A percentile compares a stretch with the other conserved stretches of the same genome.
These are phyloP conservation scores for Boletus semigastroideus DNA, from an alignment of 1,284 basidiomycete species.

Conservation along the genomic window DNA sequence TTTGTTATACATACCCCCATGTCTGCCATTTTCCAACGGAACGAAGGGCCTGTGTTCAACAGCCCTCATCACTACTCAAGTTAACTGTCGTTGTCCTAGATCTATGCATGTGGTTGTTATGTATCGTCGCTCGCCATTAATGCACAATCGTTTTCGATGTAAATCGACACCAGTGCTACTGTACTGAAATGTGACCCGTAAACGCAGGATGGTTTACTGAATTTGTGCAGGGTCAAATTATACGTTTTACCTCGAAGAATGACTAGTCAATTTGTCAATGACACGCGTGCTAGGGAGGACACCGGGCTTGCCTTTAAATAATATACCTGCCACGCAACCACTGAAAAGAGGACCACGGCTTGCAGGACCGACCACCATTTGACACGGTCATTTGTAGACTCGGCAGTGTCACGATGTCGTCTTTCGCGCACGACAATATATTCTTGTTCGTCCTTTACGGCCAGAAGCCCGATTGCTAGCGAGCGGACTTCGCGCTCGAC, in stretches of 20 bases:
- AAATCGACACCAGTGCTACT: not conserved
- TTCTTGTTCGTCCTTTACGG: slow-evolving; percentile 98
- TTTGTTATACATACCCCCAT: slow-evolving; percentile 21
- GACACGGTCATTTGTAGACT: slow-evolving; percentile 93
- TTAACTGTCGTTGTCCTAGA: slow-evolving; percentile 25
- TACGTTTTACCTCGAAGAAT: slow-evolving; percentile 94
- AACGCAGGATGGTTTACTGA: slow-evolving; percentile 1
- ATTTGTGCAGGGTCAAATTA: slow-evolving; percentile 55
- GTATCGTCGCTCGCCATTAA: slow-evolving; percentile 19
- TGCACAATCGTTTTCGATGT: slow-evolving; percentile 9
- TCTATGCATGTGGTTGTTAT: slow-evolving; percentile 23
- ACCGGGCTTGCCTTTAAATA: slow-evolving; percentile 82
- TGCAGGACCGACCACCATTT: slow-evolving; percentile 99
- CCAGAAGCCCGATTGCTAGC: slow-evolving; percentile 80
- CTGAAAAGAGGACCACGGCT: slow-evolving; percentile 80
- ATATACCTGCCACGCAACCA: slow-evolving; percentile 97
- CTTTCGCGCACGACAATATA: slow-evolving; percentile 95
- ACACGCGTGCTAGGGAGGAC: not conserved
- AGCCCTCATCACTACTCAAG: slow-evolving; percentile 15
- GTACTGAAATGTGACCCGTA: not conserved
- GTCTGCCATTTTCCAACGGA: slow-evolving; percentile 13
- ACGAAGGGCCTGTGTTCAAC: slow-evolving; percentile 6
- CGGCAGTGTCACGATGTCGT: slow-evolving; percentile 92
- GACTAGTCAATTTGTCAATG: slow-evolving; percentile 46
- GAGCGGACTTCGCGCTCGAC: slow-evolving; percentile 95